These are phyloP conservation scores for Xylaria scruposa DNA, from an alignment of 495 filamentous ascomycete genomes.

Conservation along the genomic window DNA sequence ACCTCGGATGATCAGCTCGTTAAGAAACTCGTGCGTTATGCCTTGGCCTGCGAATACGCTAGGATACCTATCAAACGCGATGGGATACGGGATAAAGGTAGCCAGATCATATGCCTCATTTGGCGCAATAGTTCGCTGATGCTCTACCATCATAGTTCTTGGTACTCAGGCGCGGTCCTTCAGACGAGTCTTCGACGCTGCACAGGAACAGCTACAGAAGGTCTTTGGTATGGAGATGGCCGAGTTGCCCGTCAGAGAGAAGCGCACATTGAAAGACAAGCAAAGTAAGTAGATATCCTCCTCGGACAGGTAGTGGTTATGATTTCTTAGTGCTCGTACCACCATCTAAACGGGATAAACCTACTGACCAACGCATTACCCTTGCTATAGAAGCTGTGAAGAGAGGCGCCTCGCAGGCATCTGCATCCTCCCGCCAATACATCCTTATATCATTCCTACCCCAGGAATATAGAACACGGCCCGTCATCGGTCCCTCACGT, in stretches of 20 bases:
- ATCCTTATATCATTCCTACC: conserved; percentile 77
- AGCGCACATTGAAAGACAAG: conserved; percentile 77
- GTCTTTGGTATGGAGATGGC: conserved; percentile 87
- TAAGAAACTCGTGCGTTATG: conserved; percentile 91
- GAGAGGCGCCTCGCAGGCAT: conserved; percentile 47
- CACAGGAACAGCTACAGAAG: conserved; percentile 67
- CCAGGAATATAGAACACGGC: conserved; percentile 62
- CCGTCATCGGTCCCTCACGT: conserved; percentile 71
- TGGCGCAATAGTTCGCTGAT: conserved; percentile 18
- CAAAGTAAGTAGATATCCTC: conserved; percentile 52
- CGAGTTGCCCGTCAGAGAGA: conserved; percentile 81
- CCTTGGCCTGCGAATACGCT: conserved; percentile 86
- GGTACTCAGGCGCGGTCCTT: conserved; percentile 65
- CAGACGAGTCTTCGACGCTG: conserved; percentile 69
- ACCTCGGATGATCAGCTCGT: conserved; percentile 68
- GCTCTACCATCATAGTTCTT: conserved; percentile 49
- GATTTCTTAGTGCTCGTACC: neutral
- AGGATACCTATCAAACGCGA: conserved; percentile 75
- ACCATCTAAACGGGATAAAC: neutral
- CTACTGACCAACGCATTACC: conserved; percentile 20
- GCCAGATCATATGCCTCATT: neutral
- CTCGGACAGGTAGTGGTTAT: neutral
- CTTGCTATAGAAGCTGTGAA: conserved; percentile 39
- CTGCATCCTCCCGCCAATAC: conserved; percentile 70
- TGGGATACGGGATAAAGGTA: conserved; percentile 79